phyloP scores from a whole-genome alignment of 2,329 filamentous ascomycete genomes.

The Fusarium newnesense region DNA sequence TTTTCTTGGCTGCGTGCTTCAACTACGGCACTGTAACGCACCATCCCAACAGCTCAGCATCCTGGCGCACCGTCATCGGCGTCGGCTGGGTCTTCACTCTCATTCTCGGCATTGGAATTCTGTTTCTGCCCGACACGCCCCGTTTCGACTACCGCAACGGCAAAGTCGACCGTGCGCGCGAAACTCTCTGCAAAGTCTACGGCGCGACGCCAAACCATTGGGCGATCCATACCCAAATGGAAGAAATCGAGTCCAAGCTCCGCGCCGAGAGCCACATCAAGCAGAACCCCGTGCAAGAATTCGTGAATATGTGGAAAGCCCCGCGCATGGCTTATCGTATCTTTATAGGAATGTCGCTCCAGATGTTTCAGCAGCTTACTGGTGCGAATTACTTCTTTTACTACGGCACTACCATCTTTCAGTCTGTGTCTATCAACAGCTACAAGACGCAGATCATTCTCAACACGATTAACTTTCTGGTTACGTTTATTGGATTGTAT shows the following conservation, averaged over 20 bases:
- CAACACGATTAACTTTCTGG: constrained; percentile 72
- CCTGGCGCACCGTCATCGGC: constrained; percentile 70
- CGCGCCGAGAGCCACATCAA: constrained; percentile 57
- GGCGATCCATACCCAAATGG: constrained; percentile 59
- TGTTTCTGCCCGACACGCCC: constrained; percentile 63
- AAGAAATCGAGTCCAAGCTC: constrained; percentile 65
- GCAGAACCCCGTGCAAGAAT: constrained; percentile 56
- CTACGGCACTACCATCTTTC: constrained; percentile 66
- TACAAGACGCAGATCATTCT: constrained; percentile 76
- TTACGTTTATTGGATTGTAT: constrained; percentile 75
- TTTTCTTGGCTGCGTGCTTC: constrained; percentile 67
- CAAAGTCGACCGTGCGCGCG: constrained; percentile 56
- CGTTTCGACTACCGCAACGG: constrained; percentile 63
- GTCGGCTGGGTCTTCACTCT: constrained; percentile 63
- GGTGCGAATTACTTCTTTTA: constrained; percentile 76
- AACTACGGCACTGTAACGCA: constrained; percentile 70
- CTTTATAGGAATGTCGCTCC: constrained; percentile 67
- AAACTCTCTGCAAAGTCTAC: constrained; percentile 61
- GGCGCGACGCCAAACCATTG: constrained; percentile 56
- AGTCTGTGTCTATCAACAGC: constrained; percentile 62
- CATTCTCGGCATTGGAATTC: constrained; percentile 59
- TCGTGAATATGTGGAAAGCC: constrained; percentile 70
- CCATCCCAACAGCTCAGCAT: constrained; percentile 55
- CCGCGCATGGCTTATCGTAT: constrained; percentile 73
- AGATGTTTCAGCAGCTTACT: constrained; percentile 75